Evolutionary conservation across 768 basidiomycete genomes (phyloP).

Genomic region (Mycena galericulata): DNA sequence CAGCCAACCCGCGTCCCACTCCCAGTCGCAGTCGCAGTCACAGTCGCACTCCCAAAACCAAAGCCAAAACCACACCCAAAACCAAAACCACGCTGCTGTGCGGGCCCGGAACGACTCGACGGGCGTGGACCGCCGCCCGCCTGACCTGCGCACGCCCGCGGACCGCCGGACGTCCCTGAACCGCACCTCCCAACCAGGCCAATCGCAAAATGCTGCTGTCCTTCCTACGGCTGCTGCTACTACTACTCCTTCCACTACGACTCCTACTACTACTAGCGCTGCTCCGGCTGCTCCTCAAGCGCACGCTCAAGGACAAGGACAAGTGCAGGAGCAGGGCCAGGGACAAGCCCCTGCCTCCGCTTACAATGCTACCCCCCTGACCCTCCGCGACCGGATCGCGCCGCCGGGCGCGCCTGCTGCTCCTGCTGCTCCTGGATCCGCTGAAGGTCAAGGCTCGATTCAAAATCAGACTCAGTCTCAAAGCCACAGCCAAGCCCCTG

Average conservation of each 20-base stretch:
- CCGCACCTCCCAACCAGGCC: slow-evolving; percentile 22
- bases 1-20: too few species aligned
- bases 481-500: background rate
- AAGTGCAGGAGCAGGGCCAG: slow-evolving; percentile 22
- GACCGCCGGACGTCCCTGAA: background rate
- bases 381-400: slow-evolving; percentile 34
- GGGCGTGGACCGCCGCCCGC: slow-evolving; percentile 35
- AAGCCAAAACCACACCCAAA: slow-evolving; percentile 7
- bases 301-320: slow-evolving; percentile 10
- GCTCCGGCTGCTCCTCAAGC: slow-evolving; percentile 13
- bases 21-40: too few species aligned
- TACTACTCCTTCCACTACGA: background rate
- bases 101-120: slow-evolving; percentile 21
- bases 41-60: too few species aligned
- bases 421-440: background rate
- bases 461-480: slow-evolving; percentile 16
- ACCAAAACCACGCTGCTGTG: slow-evolving; percentile 19
- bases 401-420: slow-evolving; percentile 9
- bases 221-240: slow-evolving; percentile 11
- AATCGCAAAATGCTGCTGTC: slow-evolving; percentile 20
- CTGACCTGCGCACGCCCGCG: slow-evolving; percentile 29
- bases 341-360: too few species aligned
- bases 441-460: background rate
- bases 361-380: too few species aligned
- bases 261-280: background rate